Evolutionary conservation across 805 yeast species (phyloP).

Genomic region (Monosporozyma aerobia): DNA sequence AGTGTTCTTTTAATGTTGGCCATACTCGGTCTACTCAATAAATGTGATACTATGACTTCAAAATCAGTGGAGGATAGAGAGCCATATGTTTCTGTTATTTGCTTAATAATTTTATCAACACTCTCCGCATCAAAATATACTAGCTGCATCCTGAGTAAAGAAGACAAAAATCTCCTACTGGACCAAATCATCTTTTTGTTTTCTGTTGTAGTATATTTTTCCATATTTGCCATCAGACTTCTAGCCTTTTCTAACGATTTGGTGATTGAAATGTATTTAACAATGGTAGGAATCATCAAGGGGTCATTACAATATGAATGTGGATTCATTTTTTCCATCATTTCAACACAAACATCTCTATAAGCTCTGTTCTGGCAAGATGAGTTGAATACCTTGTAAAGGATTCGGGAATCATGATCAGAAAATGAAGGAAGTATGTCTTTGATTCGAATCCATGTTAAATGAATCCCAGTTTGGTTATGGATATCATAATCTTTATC

Average conservation of each 20-base stretch:
- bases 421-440: slow-evolving; percentile 9
- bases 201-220: slow-evolving; percentile 9
- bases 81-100: slow-evolving; percentile 15
- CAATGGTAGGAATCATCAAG: slow-evolving; percentile 17
- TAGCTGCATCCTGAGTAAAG: slow-evolving; percentile 21
- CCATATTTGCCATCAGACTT: slow-evolving; percentile 16
- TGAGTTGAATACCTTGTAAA: slow-evolving; percentile 16
- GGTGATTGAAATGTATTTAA: slow-evolving; percentile 14
- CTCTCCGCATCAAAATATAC: slow-evolving; percentile 22
- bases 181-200: slow-evolving; percentile 14
- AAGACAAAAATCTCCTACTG: slow-evolving; percentile 17
- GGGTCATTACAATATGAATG: slow-evolving; percentile 20
- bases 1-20: slow-evolving; percentile 19
- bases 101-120: slow-evolving; percentile 19
- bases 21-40: slow-evolving; percentile 9
- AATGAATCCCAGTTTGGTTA: slow-evolving; percentile 21
- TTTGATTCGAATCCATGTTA: slow-evolving; percentile 18
- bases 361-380: slow-evolving; percentile 18
- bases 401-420: slow-evolving; percentile 20
- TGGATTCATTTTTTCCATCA: slow-evolving; percentile 13
- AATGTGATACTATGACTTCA: slow-evolving; percentile 15
- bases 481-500: slow-evolving; percentile 13
- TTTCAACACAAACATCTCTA: slow-evolving; percentile 11
- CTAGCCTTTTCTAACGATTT: slow-evolving; percentile 11
- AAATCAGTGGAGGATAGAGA: slow-evolving; percentile 16